Base-by-base conservation (phyloP, 164 flowering plant genomes). In the Tetrastigma voinierianum region DNA sequence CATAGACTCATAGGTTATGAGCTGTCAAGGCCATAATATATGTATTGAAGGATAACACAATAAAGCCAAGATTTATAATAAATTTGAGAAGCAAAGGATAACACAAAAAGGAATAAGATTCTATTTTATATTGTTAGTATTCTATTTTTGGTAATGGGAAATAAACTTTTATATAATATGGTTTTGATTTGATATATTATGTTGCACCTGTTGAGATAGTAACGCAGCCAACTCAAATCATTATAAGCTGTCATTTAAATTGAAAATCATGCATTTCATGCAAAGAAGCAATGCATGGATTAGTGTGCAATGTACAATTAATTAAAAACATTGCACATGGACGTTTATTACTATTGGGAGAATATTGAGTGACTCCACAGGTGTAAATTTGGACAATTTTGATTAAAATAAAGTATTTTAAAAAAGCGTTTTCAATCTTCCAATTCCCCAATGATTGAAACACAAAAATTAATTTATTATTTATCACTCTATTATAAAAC, bases 251-350 rank as follows among this genome's bases (percentile, higher is more conserved):
- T 52, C 6, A 52, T 52, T 17, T 17, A 52, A 6, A 10, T 14
- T 52, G 10, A 17, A 52, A 14, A 52, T 52, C 2, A 17, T 10
- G 18, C 19, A 52, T 17, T 15, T 9, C 56, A 52, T 52, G 56
- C 23, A 5, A n/a, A 9, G 23, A 52, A 48, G 19, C 46, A 21
- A 57, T 57, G 11, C 56, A 57, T 67, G 64, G 70, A 67, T 59
- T 49, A 67, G 25, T 49, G 62, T 57, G 59, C 49, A 57, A 7
- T 40, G 14, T 19, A 59, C 24, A 25, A 25, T 55, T 25, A 59
- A 67, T 67, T 58, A 20, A n/a, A 52, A 67, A 52, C 70, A 59
- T 9, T 4, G 57, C 65, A 67, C 65, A 52, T 67, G 70, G 16
- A 67, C 6, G 40, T 25, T 25, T 25, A 7, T 7, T 7, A 25